A percentile compares a stretch with the other conserved stretches of the same genome.
Evolutionary conservation across 192 early-diverging fungal species (phyloP).

Genomic region (Podila clonocystis): DNA sequence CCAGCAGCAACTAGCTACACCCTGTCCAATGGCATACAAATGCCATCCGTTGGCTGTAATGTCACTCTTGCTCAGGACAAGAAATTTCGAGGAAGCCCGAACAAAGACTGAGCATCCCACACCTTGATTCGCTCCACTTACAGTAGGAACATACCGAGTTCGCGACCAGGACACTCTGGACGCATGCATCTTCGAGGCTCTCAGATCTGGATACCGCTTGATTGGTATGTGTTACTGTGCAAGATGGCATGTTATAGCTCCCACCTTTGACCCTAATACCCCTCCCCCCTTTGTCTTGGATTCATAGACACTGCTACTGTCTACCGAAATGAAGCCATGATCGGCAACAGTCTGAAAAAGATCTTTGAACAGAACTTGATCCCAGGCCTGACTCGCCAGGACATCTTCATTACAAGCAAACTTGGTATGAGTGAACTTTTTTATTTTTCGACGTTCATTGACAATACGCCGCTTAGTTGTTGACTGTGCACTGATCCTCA

Average conservation of each 20-base stretch:
- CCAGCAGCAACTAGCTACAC: constrained; percentile 14
- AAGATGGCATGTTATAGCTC: too few species aligned
- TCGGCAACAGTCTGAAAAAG: constrained; percentile 62
- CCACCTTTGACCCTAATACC: too few species aligned
- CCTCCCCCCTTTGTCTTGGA: not conserved
- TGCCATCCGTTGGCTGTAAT: constrained; percentile 39
- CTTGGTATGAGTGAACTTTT: constrained; percentile 48
- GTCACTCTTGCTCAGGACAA: constrained; percentile 4
- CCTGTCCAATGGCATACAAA: constrained; percentile 37
- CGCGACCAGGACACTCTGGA: constrained; percentile 42
- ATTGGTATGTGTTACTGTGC: constrained; percentile 37
- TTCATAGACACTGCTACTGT: constrained; percentile 70
- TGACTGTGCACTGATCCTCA: not conserved
- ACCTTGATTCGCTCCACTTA: not conserved
- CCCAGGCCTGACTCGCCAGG: constrained; percentile 60
- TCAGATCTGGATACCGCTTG: constrained; percentile 54
- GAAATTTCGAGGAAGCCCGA: not conserved
- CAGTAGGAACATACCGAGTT: constrained; percentile 61
- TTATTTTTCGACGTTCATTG: too few species aligned
- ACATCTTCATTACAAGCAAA: constrained; percentile 79
- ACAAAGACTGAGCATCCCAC: not conserved
- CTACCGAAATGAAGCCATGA: constrained; percentile 69
- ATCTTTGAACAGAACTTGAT: constrained; percentile 55
- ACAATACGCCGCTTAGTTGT: not conserved
- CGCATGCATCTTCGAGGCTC: constrained; percentile 47